A percentile compares a stretch with the other conserved stretches of the same genome.
These are phyloP conservation scores for Ochetophila trinervis DNA, from an alignment of 306 rosid species.

Conservation along the genomic window DNA sequence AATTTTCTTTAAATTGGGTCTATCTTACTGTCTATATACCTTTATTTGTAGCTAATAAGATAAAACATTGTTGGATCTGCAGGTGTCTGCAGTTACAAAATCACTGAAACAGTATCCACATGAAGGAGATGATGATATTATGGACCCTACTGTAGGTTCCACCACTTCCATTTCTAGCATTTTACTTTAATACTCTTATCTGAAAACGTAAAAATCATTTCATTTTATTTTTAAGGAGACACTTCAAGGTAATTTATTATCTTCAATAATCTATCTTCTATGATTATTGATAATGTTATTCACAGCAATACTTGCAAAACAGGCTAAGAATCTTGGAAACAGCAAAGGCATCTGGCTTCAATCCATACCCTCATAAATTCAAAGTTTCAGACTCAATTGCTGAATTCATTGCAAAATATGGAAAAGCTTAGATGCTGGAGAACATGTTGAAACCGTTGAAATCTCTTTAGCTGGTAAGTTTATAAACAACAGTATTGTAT, in stretches of 20 bases:
- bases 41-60: no score
- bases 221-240: neutral
- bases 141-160: constrained; percentile 48
- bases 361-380: constrained; percentile 57
- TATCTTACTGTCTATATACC: no score
- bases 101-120: constrained; percentile 25
- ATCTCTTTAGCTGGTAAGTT: constrained; percentile 48
- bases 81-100: constrained; percentile 32
- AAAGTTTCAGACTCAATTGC: constrained; percentile 30
- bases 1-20: no score
- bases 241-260: neutral
- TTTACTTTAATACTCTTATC: neutral
- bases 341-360: constrained; percentile 34
- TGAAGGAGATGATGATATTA: constrained; percentile 40
- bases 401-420: constrained; percentile 33
- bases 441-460: constrained; percentile 44
- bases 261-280: neutral
- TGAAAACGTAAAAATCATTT: neutral
- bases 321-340: constrained; percentile 41
- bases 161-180: neutral
- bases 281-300: neutral
- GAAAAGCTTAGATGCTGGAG: constrained; percentile 35
- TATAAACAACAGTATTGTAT: neutral
- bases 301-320: constrained; percentile 53
- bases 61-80: neutral